Conservation (phyloP, 257 asterid species). For the Solanum chmielewskii region DNA sequence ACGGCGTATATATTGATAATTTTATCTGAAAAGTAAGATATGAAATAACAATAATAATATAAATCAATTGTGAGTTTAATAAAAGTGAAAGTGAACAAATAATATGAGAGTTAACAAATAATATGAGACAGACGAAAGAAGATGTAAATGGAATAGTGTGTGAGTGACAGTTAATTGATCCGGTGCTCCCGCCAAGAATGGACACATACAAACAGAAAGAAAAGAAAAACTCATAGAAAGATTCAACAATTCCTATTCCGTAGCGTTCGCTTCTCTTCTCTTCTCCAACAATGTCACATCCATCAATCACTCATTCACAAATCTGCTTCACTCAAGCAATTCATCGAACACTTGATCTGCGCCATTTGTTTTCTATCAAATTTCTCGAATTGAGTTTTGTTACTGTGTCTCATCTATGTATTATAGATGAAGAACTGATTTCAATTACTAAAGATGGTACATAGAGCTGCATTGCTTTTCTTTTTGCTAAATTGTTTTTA, state of each 20-base stretch:
- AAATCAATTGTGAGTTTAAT: neutral
- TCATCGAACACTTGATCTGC: neutral
- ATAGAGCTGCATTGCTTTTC: neutral
- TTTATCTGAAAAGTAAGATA: too few species aligned
- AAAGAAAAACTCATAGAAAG: neutral
- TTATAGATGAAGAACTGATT: neutral
- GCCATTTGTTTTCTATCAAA: neutral
- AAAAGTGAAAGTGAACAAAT: too few species aligned
- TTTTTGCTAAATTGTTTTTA: neutral
- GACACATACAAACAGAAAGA: neutral
- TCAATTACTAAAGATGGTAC: neutral
- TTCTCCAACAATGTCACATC: neutral
- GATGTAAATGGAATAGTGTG: neutral
- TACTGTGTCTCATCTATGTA: neutral
- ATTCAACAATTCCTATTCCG: neutral
- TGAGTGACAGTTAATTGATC: neutral
- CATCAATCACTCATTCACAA: neutral
- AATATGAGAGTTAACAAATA: neutral
- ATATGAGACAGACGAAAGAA: too few species aligned
- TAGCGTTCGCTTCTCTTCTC: neutral
- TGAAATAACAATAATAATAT: too few species aligned
- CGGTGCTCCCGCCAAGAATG: neutral
- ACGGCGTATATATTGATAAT: too few species aligned
- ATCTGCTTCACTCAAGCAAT: neutral
- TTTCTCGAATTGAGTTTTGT: neutral